These are phyloP conservation scores for Venturia pyrina DNA, from an alignment of 2,329 filamentous ascomycete species.

Conservation along the genomic window DNA sequence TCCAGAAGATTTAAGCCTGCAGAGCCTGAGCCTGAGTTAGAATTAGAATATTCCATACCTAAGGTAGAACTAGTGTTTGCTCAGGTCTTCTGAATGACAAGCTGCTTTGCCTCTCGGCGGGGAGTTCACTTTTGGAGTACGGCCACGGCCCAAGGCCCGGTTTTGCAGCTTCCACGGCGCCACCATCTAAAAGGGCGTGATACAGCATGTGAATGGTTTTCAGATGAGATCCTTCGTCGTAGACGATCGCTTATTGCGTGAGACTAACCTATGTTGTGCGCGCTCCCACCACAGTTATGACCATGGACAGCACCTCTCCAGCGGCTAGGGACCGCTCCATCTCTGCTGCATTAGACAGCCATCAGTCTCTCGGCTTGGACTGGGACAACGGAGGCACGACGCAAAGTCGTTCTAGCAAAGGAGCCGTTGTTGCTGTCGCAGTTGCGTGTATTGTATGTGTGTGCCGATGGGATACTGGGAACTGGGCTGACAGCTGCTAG, in stretches of 20 bases:
- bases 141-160: too few species aligned
- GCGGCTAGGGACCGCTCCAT: neutral
- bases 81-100: too few species aligned
- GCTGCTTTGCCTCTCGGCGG: too few species aligned
- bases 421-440: constrained; percentile 19
- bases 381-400: neutral
- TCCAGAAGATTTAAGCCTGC: too few species aligned
- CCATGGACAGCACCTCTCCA: neutral
- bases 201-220: neutral
- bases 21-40: too few species aligned
- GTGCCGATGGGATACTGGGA: constrained; percentile 24
- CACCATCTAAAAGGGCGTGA: neutral
- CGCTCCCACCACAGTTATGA: neutral
- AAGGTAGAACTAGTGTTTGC: too few species aligned
- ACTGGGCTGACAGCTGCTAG: neutral
- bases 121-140: too few species aligned
- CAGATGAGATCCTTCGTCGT: neutral
- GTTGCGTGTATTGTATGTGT: constrained; percentile 44
- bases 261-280: neutral
- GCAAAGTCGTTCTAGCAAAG: neutral
- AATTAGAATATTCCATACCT: too few species aligned
- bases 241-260: neutral
- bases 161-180: too few species aligned
- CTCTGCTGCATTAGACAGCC: neutral
- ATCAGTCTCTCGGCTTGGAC: neutral